Base-by-base conservation (phyloP, 1,284 basidiomycete species). In the Marasmius sp. region DNA sequence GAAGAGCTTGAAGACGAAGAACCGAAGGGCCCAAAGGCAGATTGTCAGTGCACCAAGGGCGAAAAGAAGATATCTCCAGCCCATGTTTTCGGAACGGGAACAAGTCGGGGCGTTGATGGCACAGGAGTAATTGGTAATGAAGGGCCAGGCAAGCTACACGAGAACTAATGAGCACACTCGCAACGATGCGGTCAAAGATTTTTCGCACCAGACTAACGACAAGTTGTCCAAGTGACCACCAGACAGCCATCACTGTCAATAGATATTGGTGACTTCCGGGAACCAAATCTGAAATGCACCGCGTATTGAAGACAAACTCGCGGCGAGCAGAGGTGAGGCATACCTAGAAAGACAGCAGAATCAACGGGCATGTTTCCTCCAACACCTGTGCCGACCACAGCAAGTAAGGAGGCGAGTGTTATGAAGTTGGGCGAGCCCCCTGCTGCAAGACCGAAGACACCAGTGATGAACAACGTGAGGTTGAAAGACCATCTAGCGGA, bases 311-410 rank as follows among this genome's bases (percentile, higher is more conserved):
- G 6, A 2, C 27, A 27, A 57, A 4, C 18, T 49, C 48, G 14
- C 18, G 18, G 48, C 14, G 48, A 49, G 48, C 6, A 49, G 18
- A 60, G 50, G 49, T 22, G n/a, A 37, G 27, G 71, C 77, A 66
- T 60, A 90, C 90, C 88, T 11, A 93, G 79, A 70, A 92, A 91
- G 56, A 93, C 87, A 0, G 90, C 86, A n/a, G 89, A 89, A 70
- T 94, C 92, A 6, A 94, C 90, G 0, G 92, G 87, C 52, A 89
- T 71, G 68, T 91, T 91, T 18, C 87, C 80, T 37, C 84, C 92
- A 1, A 87, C 91, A 1, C 88, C 87, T 5, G 88, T 72, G 2
- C 85, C 85, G 77, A 85, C 85, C 2, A 85, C 74, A 0, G 86
- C 82, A 0, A 81, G 75, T 38, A 89, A 75, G 0, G 83, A 78